Evolutionary conservation across 768 basidiomycete genomes (phyloP).

Genomic region (Neoboletus subvelutipes): DNA sequence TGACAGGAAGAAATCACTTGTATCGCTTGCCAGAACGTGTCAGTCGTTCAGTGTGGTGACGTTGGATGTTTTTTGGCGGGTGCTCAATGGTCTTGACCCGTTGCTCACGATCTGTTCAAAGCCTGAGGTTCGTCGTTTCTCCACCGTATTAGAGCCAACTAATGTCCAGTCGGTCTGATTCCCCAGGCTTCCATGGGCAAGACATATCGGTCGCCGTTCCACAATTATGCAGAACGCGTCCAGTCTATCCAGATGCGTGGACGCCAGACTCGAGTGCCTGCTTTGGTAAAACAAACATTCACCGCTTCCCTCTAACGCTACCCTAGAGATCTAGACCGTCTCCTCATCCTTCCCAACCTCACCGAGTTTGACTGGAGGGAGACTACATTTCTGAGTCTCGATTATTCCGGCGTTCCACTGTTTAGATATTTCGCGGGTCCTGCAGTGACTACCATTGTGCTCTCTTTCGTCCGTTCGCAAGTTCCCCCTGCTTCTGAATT

Average conservation of each 20-base stretch:
- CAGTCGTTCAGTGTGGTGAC: not conserved
- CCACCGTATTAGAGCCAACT: not conserved
- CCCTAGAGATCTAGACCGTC: not conserved
- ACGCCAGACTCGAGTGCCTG: not conserved
- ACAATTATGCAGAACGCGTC: not conserved
- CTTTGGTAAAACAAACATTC: not conserved
- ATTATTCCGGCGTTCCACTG: not conserved
- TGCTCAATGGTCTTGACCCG: not conserved
- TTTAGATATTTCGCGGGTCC: not conserved
- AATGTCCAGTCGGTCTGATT: not conserved
- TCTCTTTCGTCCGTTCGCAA: not conserved
- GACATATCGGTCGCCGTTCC: not conserved
- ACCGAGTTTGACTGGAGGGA: not conserved
- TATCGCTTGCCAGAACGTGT: not conserved
- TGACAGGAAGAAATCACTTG: not conserved
- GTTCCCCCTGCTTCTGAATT: not conserved
- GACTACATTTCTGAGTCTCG: too few species aligned
- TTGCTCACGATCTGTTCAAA: not conserved
- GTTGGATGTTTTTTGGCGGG: not conserved
- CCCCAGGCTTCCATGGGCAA: not conserved
- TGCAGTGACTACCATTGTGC: not conserved
- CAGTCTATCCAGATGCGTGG: not conserved
- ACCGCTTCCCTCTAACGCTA: not conserved
- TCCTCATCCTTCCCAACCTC: not conserved
- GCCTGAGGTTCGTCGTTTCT: not conserved